Conservation (phyloP, 495 filamentous ascomycete species). For the Aspergillus sparsus region DNA sequence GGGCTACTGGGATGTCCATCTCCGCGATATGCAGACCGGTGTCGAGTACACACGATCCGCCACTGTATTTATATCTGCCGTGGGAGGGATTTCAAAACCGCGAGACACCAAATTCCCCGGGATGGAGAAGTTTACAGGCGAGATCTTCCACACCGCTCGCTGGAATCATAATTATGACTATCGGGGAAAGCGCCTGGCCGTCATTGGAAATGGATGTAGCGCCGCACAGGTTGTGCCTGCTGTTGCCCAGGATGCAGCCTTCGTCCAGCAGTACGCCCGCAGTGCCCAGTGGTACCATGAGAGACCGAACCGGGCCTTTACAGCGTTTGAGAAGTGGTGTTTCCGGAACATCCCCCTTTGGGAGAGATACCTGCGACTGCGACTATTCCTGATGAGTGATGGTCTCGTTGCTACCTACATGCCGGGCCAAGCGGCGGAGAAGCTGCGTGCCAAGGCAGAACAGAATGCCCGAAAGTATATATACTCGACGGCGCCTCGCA, state of each 20-base stretch:
- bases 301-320: conserved; percentile 23
- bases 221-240: conserved; percentile 40
- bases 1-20: conserved; percentile 30
- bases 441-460: background rate
- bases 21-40: conserved; percentile 29
- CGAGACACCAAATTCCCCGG: conserved; percentile 39
- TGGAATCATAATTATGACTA: conserved; percentile 44
- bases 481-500: conserved; percentile 46
- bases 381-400: conserved; percentile 1
- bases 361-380: background rate
- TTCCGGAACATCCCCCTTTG: conserved; percentile 39
- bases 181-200: conserved; percentile 44
- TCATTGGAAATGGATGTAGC: conserved; percentile 56
- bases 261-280: conserved; percentile 55
- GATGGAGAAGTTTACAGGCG: conserved; percentile 44
- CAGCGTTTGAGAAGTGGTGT: conserved; percentile 34
- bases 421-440: background rate
- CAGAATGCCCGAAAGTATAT: conserved; percentile 27
- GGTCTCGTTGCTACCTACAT: background rate
- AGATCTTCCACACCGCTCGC: conserved; percentile 50
- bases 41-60: conserved; percentile 21
- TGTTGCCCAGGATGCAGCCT: conserved; percentile 42
- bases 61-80: conserved; percentile 47
- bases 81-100: conserved; percentile 50
- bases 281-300: conserved; percentile 55